Percentiles rank a stretch among this genome's conserved stretches.
phyloP scores from a whole-genome alignment of 345 rosid genomes.

The Laguncularia racemosa region DNA sequence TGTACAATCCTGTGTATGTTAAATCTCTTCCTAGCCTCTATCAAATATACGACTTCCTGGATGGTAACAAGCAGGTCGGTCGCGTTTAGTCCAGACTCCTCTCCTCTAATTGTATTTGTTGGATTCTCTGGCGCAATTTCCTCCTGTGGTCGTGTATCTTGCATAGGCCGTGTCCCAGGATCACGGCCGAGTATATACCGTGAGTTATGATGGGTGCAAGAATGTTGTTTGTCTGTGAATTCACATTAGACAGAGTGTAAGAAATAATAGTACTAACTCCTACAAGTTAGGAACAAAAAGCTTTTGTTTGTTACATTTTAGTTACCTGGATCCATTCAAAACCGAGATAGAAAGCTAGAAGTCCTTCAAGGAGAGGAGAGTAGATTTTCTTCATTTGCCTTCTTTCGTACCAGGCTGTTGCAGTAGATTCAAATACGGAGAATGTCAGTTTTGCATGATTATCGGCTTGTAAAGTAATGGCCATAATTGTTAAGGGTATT shows the following conservation, averaged over 20 bases:
- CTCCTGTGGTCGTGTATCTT: conserved; percentile 84
- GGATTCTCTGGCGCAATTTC: conserved; percentile 65
- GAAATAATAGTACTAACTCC: no score
- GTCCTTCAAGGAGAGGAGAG: conserved; percentile 92
- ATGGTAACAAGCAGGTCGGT: conserved; percentile 1
- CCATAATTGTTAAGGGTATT: background rate
- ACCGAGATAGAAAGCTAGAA: conserved; percentile 86
- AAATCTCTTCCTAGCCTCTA: background rate
- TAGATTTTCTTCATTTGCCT: conserved; percentile 96
- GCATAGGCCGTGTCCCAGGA: conserved; percentile 88
- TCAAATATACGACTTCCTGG: conserved; percentile 16
- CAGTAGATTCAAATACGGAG: background rate
- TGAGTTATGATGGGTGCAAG: conserved; percentile 88
- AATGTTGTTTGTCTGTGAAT: conserved; percentile 67
- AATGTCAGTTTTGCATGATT: background rate
- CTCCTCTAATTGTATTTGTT: conserved; percentile 43
- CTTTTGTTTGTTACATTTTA: background rate
- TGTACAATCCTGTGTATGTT: conserved; percentile 3
- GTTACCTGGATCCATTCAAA: conserved; percentile 90
- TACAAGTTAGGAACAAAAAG: background rate
- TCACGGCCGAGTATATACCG: conserved; percentile 75
- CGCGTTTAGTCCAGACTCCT: conserved; percentile 18
- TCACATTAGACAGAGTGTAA: background rate
- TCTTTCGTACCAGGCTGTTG: conserved; percentile 93
- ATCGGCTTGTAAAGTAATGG: no score